Conservation (phyloP, 2,329 filamentous ascomycete genomes). For the Neonectria sp. region DNA sequence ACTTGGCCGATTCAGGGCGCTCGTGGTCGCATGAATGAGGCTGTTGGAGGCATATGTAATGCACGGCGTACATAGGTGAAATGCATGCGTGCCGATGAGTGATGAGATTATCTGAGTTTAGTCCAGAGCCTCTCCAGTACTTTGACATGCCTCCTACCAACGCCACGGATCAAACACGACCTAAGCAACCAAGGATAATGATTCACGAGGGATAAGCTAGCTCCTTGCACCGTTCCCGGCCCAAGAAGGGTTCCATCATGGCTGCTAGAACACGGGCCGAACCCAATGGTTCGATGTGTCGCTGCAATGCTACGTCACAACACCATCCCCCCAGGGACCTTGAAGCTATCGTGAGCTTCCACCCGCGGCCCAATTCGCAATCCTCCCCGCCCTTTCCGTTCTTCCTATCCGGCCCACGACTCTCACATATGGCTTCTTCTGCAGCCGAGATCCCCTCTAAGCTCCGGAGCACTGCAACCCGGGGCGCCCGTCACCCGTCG, state of each 20-base stretch:
- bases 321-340: conserved; percentile 40
- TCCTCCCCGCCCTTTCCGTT: conserved; percentile 4
- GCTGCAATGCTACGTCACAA: conserved; percentile 44
- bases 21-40: conserved; percentile 29
- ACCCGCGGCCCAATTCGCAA: conserved; percentile 17
- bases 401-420: conserved; percentile 6
- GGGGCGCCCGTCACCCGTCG: conserved; percentile 28
- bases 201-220: conserved; percentile 17
- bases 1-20: conserved; percentile 18
- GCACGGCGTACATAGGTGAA: not conserved
- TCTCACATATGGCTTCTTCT: conserved; percentile 3
- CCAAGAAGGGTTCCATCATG: conserved; percentile 24
- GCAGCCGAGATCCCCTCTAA: conserved; percentile 15
- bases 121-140: not conserved
- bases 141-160: conserved; percentile 4
- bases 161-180: conserved; percentile 1
- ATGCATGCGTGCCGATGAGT: conserved; percentile 22
- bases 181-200: not conserved
- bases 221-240: conserved; percentile 8
- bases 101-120: conserved; percentile 1
- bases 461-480: conserved; percentile 1
- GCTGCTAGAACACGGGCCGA: conserved; percentile 33
- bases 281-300: conserved; percentile 32
- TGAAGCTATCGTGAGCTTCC: conserved; percentile 46
- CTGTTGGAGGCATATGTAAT: conserved; percentile 26